phyloP scores from a whole-genome alignment of 2,329 filamentous ascomycete species.

The Trichoderma sp. region DNA sequence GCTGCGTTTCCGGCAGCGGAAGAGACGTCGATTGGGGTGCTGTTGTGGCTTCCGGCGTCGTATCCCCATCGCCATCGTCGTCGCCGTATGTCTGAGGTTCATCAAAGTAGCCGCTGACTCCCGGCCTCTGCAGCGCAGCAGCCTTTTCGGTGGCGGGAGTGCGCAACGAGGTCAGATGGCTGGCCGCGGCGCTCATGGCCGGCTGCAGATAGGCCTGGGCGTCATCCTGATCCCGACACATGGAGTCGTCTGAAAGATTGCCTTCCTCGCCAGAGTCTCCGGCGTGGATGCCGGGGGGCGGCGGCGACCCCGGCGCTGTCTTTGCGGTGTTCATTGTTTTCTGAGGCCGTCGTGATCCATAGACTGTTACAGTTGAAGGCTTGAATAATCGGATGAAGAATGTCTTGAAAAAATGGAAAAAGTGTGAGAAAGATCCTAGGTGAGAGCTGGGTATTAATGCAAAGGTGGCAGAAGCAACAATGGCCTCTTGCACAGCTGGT shows the following conservation, averaged over 20 bases:
- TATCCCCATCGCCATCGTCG: constrained; percentile 33
- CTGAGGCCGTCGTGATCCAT: neutral
- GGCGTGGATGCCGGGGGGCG: neutral
- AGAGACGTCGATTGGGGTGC: constrained; percentile 30
- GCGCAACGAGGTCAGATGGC: constrained; percentile 57
- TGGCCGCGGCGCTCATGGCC: constrained; percentile 60
- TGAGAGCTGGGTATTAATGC: neutral
- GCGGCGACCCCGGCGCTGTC: neutral
- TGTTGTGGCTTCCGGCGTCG: constrained; percentile 32
- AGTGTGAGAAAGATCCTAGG: neutral
- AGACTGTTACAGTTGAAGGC: neutral
- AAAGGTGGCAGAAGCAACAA: neutral
- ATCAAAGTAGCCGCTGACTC: constrained; percentile 37
- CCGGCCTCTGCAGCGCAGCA: constrained; percentile 54
- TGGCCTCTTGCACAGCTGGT: neutral
- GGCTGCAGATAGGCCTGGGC: constrained; percentile 64
- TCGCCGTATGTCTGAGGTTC: constrained; percentile 31
- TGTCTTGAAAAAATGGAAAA: neutral
- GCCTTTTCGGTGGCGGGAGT: constrained; percentile 63
- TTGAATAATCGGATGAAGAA: neutral
- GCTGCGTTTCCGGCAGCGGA: neutral
- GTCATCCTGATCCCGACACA: constrained; percentile 54
- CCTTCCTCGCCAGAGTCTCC: constrained; percentile 23
- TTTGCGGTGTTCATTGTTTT: constrained; percentile 4
- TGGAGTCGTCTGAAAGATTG: constrained; percentile 32